Base-by-base conservation (phyloP, 192 early-diverging fungal species). In the Gryganskiella cystojenkinii region DNA sequence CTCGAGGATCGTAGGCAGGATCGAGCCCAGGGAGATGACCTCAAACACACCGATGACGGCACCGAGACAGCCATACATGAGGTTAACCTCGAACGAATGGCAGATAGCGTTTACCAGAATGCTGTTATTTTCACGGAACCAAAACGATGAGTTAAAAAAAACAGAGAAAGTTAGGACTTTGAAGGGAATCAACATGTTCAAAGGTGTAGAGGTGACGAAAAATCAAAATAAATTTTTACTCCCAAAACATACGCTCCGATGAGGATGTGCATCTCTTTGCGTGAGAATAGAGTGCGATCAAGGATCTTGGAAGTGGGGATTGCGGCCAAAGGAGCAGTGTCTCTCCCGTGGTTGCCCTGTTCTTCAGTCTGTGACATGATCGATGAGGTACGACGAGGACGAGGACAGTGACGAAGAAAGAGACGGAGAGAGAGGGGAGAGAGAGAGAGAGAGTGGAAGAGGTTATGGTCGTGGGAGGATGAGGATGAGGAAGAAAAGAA, bases 1-100 rank as follows among this genome's bases (percentile, higher is more conserved):
- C 58, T 70, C 47, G 17, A 70, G 58, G 27, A 70, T 70, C 0
- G 58, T 70, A 15, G 67, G 67, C 35, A 70, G 33, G 40, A 70
- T 43, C 0, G 13, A 52, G 24, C 24, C 58, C 25, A 70, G 28
- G 2, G 67, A 61, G 27, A 49, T 20, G 50, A 37, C 19, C 27
- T 52, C 22, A 24, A 70, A 61, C 3, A 40, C 8, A 9, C 37
- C 37, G 33, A 37, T 33, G n/a, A 61, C 58, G 22, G 15, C 22
- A 20, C 14, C 20, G 7, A 70, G 19, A 24, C 17, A 22, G 31
- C 50, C 44, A 37, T 61, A 61, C 30, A 44, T 44, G 47, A 70
- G 19, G 57, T 61, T 61, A 7, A 45, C 40, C 27, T 70, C 67
- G 28, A 70, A 70, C 15, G 67, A 70, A 40, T 40, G 44, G 10